These are phyloP conservation scores for Chlorella ohadii DNA, from an alignment of 139 green algal genomes.

Conservation along the genomic window DNA sequence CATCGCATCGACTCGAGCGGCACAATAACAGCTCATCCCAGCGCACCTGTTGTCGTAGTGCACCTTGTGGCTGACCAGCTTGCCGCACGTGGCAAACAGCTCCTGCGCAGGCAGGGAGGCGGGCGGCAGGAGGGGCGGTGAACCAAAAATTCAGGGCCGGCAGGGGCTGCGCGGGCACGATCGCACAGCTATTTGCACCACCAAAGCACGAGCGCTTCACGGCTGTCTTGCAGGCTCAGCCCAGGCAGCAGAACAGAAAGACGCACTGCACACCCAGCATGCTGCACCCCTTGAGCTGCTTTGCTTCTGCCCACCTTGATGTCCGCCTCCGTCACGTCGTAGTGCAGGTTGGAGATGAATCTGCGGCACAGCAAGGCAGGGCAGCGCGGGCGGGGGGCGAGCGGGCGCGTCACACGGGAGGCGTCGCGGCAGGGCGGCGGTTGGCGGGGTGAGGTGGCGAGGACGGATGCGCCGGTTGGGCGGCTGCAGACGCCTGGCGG, in stretches of 20 bases:
- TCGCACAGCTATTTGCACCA: too few relatives aligned
- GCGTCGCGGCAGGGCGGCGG: not conserved
- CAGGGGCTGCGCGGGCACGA: too few relatives aligned
- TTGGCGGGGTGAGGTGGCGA: not conserved
- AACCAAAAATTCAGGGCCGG: too few relatives aligned
- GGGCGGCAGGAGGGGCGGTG: too few relatives aligned
- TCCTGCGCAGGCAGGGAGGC: conserved; percentile 35
- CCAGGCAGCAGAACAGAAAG: too few relatives aligned
- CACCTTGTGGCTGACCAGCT: conserved; percentile 45
- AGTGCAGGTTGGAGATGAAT: conserved; percentile 67
- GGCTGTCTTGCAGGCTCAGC: too few relatives aligned
- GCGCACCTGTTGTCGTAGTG: conserved; percentile 57
- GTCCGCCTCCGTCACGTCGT: conserved; percentile 64
- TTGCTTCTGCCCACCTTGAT: conserved; percentile 53
- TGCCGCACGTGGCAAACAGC: conserved; percentile 58
- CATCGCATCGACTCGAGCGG: not conserved
- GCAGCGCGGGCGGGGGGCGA: not conserved
- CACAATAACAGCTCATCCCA: not conserved
- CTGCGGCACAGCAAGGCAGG: conserved; percentile 35
- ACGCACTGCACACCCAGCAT: too few relatives aligned
- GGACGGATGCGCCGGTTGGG: not conserved
- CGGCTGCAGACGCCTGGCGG: not conserved
- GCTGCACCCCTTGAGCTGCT: too few relatives aligned
- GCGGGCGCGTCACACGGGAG: not conserved
- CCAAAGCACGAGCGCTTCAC: too few relatives aligned